Conservation (phyloP, 1,284 basidiomycete species). For the Sutorius eximius region DNA sequence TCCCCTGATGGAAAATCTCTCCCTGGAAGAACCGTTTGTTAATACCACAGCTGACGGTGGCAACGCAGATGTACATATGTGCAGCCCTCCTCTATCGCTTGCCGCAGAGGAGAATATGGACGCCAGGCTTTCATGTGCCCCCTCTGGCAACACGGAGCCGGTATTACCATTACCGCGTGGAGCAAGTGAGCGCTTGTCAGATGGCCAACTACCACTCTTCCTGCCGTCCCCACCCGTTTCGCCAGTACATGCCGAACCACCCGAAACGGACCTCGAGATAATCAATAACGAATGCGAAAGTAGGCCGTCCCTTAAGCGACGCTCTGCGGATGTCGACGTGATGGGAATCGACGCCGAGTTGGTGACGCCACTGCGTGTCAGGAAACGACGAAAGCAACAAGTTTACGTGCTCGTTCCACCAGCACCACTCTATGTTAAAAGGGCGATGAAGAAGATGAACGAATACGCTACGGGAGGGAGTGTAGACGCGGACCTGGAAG, state of each 20-base stretch:
- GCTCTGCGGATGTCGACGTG: slow-evolving; percentile 13
- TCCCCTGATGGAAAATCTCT: slow-evolving; percentile 23
- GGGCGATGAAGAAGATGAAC: slow-evolving; percentile 18
- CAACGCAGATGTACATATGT: slow-evolving; percentile 25
- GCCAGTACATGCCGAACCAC: slow-evolving; percentile 20
- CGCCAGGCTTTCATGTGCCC: slow-evolving; percentile 6
- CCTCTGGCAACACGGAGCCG: slow-evolving; percentile 2
- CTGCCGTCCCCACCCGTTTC: slow-evolving; percentile 32
- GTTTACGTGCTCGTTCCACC: slow-evolving; percentile 34
- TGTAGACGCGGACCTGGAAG: slow-evolving; percentile 14
- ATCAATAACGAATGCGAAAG: slow-evolving; percentile 5
- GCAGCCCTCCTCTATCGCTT: slow-evolving; percentile 12
- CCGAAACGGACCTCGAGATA: slow-evolving; percentile 24
- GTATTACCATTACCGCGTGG: slow-evolving; percentile 15
- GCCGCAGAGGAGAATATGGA: slow-evolving; percentile 12
- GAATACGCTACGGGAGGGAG: slow-evolving; percentile 5
- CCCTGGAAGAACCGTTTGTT: slow-evolving; percentile 22
- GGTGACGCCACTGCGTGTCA: slow-evolving; percentile 7
- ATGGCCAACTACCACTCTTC: slow-evolving; percentile 29
- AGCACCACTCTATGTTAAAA: slow-evolving; percentile 25
- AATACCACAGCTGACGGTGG: background rate
- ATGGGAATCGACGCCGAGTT: slow-evolving; percentile 7
- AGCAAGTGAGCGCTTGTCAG: slow-evolving; percentile 7
- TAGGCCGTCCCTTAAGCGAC: slow-evolving; percentile 23
- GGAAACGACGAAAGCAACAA: slow-evolving; percentile 28